phyloP scores from a whole-genome alignment of 23 red algal species.

The Gracilaria vermiculophylla region DNA sequence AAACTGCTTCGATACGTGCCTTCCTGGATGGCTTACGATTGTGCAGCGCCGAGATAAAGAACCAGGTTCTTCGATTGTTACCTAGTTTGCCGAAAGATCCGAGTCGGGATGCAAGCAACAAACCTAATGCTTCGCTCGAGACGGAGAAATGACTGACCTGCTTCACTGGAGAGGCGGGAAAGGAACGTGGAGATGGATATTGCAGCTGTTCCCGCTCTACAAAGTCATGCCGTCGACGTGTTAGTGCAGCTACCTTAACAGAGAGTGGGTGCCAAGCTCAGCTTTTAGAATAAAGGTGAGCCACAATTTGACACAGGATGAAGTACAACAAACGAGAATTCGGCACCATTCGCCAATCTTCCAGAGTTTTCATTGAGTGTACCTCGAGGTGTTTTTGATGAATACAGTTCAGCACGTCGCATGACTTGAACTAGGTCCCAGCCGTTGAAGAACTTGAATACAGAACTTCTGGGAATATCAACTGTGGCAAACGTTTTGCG shows the following conservation, averaged over 20 bases:
- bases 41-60: no score
- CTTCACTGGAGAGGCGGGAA: neutral
- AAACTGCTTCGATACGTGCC: no score
- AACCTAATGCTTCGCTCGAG: no score
- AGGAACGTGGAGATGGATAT: neutral
- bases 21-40: no score
- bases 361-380: no score
- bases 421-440: neutral
- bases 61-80: no score
- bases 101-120: no score
- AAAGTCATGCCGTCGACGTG: neutral
- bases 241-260: neutral
- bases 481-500: neutral
- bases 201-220: neutral
- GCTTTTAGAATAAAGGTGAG: neutral
- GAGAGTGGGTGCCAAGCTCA: neutral
- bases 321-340: neutral
- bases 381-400: neutral
- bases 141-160: neutral
- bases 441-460: neutral
- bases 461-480: neutral
- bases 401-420: neutral
- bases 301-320: neutral
- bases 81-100: no score
- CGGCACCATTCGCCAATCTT: no score